Evolutionary conservation across 2,329 filamentous ascomycete species (phyloP).

Genomic region (Juglanconis oblonga): DNA sequence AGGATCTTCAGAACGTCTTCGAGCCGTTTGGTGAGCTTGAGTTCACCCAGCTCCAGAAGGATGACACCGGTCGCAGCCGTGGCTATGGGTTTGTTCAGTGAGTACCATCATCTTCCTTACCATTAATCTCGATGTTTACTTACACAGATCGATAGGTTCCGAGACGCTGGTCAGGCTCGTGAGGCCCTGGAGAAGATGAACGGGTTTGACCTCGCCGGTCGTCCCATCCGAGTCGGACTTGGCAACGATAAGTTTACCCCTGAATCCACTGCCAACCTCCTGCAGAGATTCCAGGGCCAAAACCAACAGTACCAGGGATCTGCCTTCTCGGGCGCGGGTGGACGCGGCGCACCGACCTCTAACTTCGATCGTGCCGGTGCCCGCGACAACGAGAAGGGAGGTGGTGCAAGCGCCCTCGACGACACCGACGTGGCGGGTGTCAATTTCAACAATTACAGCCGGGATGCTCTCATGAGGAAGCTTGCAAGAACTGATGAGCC

Average conservation of each 20-base stretch:
- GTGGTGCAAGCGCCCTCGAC: constrained; percentile 90
- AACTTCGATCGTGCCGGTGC: constrained; percentile 89
- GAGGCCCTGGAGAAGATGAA: constrained; percentile 99
- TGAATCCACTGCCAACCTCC: constrained; percentile 88
- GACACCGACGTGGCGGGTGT: constrained; percentile 97
- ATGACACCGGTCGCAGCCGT: constrained; percentile 84
- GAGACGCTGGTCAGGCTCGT: constrained; percentile 84
- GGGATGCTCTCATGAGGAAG: constrained; percentile 97
- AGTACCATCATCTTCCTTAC: constrained; percentile 36
- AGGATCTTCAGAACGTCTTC: constrained; percentile 93
- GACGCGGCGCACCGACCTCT: constrained; percentile 78
- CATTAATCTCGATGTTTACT: constrained; percentile 24
- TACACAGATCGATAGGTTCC: constrained; percentile 62
- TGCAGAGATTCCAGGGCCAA: constrained; percentile 87
- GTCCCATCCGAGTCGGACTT: constrained; percentile 96
- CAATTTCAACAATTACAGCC: constrained; percentile 99
- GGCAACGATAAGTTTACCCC: constrained; percentile 99
- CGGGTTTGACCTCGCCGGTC: constrained; percentile 94
- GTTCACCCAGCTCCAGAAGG: constrained; percentile 96
- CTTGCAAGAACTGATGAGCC: constrained; percentile 92
- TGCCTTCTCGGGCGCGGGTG: constrained; percentile 84
- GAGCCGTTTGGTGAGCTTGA: constrained; percentile 97
- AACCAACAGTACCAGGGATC: constrained; percentile 81
- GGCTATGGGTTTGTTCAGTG: constrained; percentile 99
- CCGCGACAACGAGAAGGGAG: constrained; percentile 84